phyloP scores from a whole-genome alignment of 805 yeast species.

The Scheffersomyces coipomensis region DNA sequence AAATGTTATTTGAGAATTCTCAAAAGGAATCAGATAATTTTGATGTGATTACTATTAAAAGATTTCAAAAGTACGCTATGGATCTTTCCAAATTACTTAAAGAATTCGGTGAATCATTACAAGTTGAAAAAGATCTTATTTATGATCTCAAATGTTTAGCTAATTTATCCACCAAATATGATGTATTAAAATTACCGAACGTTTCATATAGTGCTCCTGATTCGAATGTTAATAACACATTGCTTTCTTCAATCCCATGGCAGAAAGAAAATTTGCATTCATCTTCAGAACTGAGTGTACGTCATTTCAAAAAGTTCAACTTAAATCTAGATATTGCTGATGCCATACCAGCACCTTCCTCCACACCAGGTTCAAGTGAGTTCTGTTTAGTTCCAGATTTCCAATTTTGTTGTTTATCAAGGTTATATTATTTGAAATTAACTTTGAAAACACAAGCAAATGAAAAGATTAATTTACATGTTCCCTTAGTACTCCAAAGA shows the following conservation, averaged over 20 bases:
- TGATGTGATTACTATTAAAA: conserved; percentile 27
- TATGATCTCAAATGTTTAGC: conserved; percentile 32
- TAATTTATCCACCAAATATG: conserved; percentile 25
- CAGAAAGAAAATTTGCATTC: conserved; percentile 10
- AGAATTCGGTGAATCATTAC: conserved; percentile 22
- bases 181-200: conserved; percentile 20
- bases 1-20: conserved; percentile 32
- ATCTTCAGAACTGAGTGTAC: conserved; percentile 12
- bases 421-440: conserved; percentile 31
- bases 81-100: conserved; percentile 24
- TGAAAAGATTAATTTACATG: conserved; percentile 21
- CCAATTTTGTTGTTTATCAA: conserved; percentile 32
- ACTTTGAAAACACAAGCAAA: conserved; percentile 21
- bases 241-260: conserved; percentile 18
- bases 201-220: conserved; percentile 10
- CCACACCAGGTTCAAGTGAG: conserved; percentile 20
- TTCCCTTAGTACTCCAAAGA: conserved; percentile 26
- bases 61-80: conserved; percentile 29
- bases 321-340: conserved; percentile 25
- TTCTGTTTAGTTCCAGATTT: conserved; percentile 38
- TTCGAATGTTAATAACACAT: conserved; percentile 4
- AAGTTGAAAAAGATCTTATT: conserved; percentile 23
- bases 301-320: conserved; percentile 18
- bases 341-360: conserved; percentile 12
- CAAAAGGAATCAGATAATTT: conserved; percentile 26